These are phyloP conservation scores for Hirsutella rhossiliensis DNA, from an alignment of 2,329 filamentous ascomycete genomes.

Conservation along the genomic window DNA sequence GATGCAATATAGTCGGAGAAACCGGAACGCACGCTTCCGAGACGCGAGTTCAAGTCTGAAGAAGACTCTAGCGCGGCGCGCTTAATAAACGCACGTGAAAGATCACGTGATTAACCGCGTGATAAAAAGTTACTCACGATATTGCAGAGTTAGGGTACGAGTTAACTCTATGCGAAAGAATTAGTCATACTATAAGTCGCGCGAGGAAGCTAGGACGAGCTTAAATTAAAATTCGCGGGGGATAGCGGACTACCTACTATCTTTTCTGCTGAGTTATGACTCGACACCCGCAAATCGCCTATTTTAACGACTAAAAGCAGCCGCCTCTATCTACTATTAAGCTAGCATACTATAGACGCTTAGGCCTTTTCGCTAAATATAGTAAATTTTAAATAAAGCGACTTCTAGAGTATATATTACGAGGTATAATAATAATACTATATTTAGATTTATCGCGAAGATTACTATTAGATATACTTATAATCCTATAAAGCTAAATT, in stretches of 20 bases:
- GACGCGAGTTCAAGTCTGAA: too few relatives aligned
- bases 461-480: neutral
- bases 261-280: neutral
- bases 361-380: neutral
- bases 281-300: neutral
- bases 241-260: too few relatives aligned
- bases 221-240: neutral
- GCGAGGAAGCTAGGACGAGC: neutral
- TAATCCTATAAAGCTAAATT: neutral
- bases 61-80: too few relatives aligned
- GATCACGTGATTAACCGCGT: too few relatives aligned
- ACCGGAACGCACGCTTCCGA: too few relatives aligned
- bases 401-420: neutral
- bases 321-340: neutral
- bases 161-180: neutral
- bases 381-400: too few relatives aligned
- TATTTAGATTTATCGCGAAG: neutral
- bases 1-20: too few relatives aligned
- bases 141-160: neutral
- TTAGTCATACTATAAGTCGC: neutral
- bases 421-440: neutral
- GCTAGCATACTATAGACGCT: neutral
- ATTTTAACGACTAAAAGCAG: neutral
- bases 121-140: too few relatives aligned
- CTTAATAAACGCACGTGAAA: too few relatives aligned